Evolutionary conservation across 192 early-diverging fungal genomes (phyloP).

Genomic region (Entophlyctis luteolus): DNA sequence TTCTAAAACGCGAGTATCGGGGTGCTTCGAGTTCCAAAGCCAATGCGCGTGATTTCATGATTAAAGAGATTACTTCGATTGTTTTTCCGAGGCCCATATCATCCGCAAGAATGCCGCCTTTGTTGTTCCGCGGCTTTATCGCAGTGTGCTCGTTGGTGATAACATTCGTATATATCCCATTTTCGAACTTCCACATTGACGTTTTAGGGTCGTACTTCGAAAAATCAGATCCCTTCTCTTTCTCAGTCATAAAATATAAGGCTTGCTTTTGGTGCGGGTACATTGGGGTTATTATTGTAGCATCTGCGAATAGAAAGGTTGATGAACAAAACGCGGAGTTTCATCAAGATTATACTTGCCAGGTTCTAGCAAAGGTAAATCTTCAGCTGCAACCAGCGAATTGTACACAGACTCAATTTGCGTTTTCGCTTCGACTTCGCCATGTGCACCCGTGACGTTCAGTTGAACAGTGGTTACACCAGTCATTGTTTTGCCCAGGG

Average conservation of each 20-base stretch:
- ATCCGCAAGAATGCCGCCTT: slow-evolving; percentile 62
- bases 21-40: neutral
- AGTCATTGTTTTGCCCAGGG: neutral
- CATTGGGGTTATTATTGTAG: slow-evolving; percentile 49
- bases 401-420: slow-evolving; percentile 63
- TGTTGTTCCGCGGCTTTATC: slow-evolving; percentile 43
- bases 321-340: neutral
- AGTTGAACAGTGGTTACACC: slow-evolving; percentile 17
- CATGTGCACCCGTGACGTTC: neutral
- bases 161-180: slow-evolving; percentile 42
- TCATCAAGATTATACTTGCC: slow-evolving; percentile 21
- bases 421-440: slow-evolving; percentile 24
- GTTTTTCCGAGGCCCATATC: slow-evolving; percentile 58
- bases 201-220: slow-evolving; percentile 41
- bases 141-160: slow-evolving; percentile 46
- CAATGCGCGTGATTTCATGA: slow-evolving; percentile 26
- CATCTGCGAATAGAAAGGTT: slow-evolving; percentile 23
- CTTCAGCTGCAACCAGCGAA: slow-evolving; percentile 44
- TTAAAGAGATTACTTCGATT: slow-evolving; percentile 46
- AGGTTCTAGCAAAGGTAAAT: slow-evolving; percentile 54
- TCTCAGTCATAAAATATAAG: slow-evolving; percentile 70
- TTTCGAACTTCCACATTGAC: slow-evolving; percentile 38
- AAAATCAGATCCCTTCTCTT: slow-evolving; percentile 66
- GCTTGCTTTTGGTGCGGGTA: slow-evolving; percentile 82
- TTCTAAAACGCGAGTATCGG: neutral